Base-by-base conservation (phyloP, 805 yeast genomes). In the Metschnikowia amazonensis region DNA sequence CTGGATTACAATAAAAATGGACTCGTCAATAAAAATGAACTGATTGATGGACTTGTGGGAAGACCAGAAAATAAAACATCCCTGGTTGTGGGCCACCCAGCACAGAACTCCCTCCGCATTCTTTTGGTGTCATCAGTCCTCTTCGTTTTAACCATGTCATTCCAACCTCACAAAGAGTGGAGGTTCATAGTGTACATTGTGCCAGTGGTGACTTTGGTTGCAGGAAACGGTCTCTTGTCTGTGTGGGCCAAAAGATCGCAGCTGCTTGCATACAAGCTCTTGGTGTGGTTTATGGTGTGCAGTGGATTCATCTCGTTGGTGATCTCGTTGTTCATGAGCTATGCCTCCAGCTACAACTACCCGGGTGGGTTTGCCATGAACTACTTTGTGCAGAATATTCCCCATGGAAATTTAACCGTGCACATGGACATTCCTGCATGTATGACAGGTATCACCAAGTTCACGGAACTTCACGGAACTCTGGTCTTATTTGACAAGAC, bases 81-180 rank as follows among this genome's bases (percentile, higher is more conserved):
- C n/a, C n/a, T n/a, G n/a, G n/a, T 44, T 53, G 18, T 38, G 46
- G 16, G 68, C 62, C 27, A 67, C 66, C 29, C 61, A 45, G 47
- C 52, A 2, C 28, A 32, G 11, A 55, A 69, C 49, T 64, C 73
- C 3, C 52, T 71, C 39, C 73, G 77, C 33, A 64, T 81, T 5
- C 58, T 82, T 23, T 70, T 77, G 1, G 48, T 76, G 14, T 69
- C 88, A 1, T 67, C 85, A 0, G 34, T 82, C 1, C 42, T 77
- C 13, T 90, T 70, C 58, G 72, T 89, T n/a, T 49, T 69, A 1
- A 56, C 80, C 4, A 75, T 89, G 76, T 89, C 97, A 0, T 62
- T 83, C 42, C 94, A 86, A 63, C 89, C 94, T 2, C 97, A 92
- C 57, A 92, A 92, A 61, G 98, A 92, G 69, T 88, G 95, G 95